These are phyloP conservation scores for Phytophthora sp. DNA, from an alignment of 352 stramenopile species.

Conservation along the genomic window DNA sequence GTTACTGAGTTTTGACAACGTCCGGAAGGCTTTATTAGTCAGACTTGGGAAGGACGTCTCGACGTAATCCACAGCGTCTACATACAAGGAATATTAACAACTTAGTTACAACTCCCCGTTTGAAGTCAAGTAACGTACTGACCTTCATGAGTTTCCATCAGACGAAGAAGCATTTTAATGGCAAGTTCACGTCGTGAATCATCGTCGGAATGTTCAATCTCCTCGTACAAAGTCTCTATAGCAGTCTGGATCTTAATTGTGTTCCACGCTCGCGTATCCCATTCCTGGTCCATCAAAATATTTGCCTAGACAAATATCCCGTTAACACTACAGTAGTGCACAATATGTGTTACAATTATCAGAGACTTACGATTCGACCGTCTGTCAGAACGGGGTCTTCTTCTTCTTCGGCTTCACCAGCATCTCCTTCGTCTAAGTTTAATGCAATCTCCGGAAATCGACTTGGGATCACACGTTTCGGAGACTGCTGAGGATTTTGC, in stretches of 20 bases:
- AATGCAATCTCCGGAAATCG: slow-evolving; percentile 47
- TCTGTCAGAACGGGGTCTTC: slow-evolving; percentile 41
- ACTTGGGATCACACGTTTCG: slow-evolving; percentile 62
- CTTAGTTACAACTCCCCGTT: no score
- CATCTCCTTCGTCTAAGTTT: slow-evolving; percentile 37
- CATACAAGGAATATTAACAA: no score
- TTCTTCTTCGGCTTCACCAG: slow-evolving; percentile 32
- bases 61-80: slow-evolving; percentile 66
- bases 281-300: slow-evolving; percentile 85
- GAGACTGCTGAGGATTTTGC: slow-evolving; percentile 17
- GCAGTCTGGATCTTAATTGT: slow-evolving; percentile 59
- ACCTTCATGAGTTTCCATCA: slow-evolving; percentile 77
- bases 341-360: neutral
- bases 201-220: slow-evolving; percentile 61
- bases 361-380: slow-evolving; percentile 57
- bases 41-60: slow-evolving; percentile 73
- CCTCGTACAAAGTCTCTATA: slow-evolving; percentile 70
- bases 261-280: slow-evolving; percentile 78
- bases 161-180: slow-evolving; percentile 69
- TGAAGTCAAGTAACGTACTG: slow-evolving; percentile 20
- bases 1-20: slow-evolving; percentile 61
- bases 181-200: slow-evolving; percentile 55
- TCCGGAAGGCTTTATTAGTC: slow-evolving; percentile 79
- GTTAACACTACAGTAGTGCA: slow-evolving; percentile 8
- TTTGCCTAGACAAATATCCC: slow-evolving; percentile 44